Evolutionary conservation across 2,329 filamentous ascomycete species (phyloP).

Genomic region (Mycosphaerella arachidis): DNA sequence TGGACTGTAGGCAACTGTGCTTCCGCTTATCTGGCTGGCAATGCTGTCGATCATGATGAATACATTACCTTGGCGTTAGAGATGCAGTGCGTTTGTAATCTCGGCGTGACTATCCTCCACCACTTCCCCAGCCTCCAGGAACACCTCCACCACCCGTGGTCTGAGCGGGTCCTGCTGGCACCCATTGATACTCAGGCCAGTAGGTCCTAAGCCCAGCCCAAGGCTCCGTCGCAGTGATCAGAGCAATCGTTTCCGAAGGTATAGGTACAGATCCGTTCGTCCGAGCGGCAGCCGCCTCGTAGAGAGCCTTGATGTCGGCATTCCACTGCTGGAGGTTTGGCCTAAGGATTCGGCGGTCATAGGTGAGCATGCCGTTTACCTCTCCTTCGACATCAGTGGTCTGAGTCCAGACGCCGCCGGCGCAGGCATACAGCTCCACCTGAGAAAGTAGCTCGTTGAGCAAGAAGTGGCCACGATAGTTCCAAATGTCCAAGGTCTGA

Average conservation of each 20-base stretch:
- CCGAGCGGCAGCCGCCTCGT: constrained; percentile 45
- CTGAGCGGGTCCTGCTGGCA: constrained; percentile 14
- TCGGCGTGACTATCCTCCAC: not conserved
- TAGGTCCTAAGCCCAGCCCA: constrained; percentile 10
- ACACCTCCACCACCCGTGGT: constrained; percentile 15
- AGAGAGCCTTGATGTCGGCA: constrained; percentile 56
- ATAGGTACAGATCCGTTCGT: constrained; percentile 16
- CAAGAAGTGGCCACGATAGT: constrained; percentile 58
- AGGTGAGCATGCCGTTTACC: constrained; percentile 64
- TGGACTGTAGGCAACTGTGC: not conserved
- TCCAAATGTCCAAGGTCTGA: constrained; percentile 56
- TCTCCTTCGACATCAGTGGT: constrained; percentile 69
- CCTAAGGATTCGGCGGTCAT: constrained; percentile 57
- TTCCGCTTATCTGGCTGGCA: not conserved
- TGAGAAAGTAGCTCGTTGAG: constrained; percentile 47
- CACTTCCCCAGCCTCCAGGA: constrained; percentile 11
- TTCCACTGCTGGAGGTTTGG: constrained; percentile 52
- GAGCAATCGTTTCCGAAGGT: not conserved
- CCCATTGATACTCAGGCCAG: constrained; percentile 12
- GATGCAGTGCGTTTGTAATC: not conserved
- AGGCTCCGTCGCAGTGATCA: constrained; percentile 6
- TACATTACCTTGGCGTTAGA: not conserved
- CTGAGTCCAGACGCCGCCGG: constrained; percentile 67
- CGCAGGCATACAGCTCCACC: constrained; percentile 56
- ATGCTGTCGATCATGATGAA: not conserved